A percentile compares a stretch with the other conserved stretches of the same genome.
These are phyloP conservation scores for Fraxinus cuspidata DNA, from an alignment of 257 asterid species.

Conservation along the genomic window DNA sequence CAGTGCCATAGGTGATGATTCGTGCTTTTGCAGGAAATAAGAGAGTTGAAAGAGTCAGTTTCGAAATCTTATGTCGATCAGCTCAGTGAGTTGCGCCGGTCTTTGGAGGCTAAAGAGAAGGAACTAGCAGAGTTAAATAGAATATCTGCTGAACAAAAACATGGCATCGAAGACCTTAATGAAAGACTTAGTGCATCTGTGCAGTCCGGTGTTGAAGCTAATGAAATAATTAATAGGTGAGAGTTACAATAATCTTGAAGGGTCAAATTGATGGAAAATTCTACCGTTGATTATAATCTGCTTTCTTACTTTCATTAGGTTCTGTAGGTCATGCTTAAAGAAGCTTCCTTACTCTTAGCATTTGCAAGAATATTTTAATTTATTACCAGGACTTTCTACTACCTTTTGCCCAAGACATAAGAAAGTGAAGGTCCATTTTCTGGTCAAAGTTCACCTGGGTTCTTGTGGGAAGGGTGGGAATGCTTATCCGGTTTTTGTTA, in stretches of 20 bases:
- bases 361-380: conserved; percentile 10
- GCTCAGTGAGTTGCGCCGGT: conserved; percentile 56
- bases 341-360: conserved; percentile 11
- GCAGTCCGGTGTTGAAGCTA: conserved; percentile 86
- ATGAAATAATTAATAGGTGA: conserved; percentile 89
- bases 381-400: background rate
- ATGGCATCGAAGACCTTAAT: conserved; percentile 69
- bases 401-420: background rate
- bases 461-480: background rate
- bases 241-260: conserved; percentile 24
- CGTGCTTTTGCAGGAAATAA: conserved; percentile 62
- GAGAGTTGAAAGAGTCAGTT: conserved; percentile 66
- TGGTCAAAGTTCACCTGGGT: conserved; percentile 8
- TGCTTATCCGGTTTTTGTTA: conserved; percentile 7
- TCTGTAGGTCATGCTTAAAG: conserved; percentile 3
- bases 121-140: conserved; percentile 59
- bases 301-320: conserved; percentile 2
- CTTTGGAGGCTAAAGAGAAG: conserved; percentile 66
- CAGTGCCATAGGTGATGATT: conserved; percentile 4
- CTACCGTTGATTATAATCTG: conserved; percentile 6
- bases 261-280: conserved; percentile 17
- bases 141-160: conserved; percentile 75
- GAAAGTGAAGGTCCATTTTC: background rate
- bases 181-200: conserved; percentile 73
- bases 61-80: conserved; percentile 66